Evolutionary conservation across 805 yeast genomes (phyloP), one percentile per base, ranked within the genome.

Genomic region (Clavispora fructus): DNA sequence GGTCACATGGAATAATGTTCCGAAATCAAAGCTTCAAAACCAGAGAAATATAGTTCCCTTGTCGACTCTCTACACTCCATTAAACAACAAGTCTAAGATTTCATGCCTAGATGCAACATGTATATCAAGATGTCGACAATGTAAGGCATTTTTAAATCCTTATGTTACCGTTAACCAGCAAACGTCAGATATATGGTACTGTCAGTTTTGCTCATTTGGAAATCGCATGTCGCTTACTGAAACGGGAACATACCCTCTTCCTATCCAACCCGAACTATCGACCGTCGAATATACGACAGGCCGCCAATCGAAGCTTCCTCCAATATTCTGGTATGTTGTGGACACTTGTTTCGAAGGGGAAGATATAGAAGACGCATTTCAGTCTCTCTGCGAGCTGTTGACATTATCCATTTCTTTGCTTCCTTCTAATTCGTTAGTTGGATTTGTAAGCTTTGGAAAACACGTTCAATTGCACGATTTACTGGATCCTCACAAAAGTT

Each of bases 1-100:
- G 56, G 74, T 83, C 61, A 74, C 91, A 7, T 87, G 94, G 90
- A 85, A 83, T 59, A 67, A 70, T 9, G 62, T 82, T 12, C 86
- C 87, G 6, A 67, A 74, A 38, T 68, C 79, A n/a, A 76, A 74
- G 55, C 65, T 72, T 38, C 82, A 79, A 41, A 76, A 78, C 42
- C 68, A 72, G 29, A 61, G 83, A 43, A 70, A 77, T 42, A 71
- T 76, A 1, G 74, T 80, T 10, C 86, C 86, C 2, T 57, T 79
- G 29, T 81, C 82, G 0, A 71, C 82, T 31, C 53, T 80, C 39
- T 81, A 79, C 57, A 81, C 84, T 7, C 87, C 87, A 0, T 61
- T 82, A 50, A 75, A 76, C 60, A 73, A 68, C 39, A 70, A 75
- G 46, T 66, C 69, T 11, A 23, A 42, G 9, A 68, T 74, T 28